Conservation (phyloP, 75 land plant species). For the Isoetes taiwanensis region DNA sequence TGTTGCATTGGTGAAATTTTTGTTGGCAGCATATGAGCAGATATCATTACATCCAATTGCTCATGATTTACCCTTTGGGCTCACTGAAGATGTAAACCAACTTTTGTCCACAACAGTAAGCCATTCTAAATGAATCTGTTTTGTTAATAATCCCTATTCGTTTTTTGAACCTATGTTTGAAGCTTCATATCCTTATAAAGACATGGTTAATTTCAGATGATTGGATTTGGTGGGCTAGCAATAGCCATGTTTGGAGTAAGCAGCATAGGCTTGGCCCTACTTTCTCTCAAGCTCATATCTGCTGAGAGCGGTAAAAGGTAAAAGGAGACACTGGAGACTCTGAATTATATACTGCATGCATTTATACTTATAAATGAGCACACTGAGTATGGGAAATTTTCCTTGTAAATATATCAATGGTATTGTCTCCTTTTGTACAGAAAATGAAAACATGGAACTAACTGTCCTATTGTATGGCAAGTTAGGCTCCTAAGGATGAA, state of each 20-base stretch:
- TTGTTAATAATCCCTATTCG: background rate
- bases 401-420: no score
- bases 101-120: slow-evolving; percentile 15
- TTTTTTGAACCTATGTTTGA: background rate
- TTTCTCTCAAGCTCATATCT: slow-evolving; percentile 5
- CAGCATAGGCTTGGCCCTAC: slow-evolving; percentile 13
- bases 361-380: no score
- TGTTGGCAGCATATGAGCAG: slow-evolving; percentile 6
- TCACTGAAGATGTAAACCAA: slow-evolving; percentile 18
- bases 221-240: slow-evolving; percentile 16
- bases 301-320: no score
- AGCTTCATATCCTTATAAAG: background rate
- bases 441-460: no score
- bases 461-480: no score
- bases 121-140: no score
- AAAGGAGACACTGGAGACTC: no score
- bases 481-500: no score
- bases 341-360: no score
- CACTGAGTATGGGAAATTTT: no score
- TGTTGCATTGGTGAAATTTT: slow-evolving; percentile 3
- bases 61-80: slow-evolving; percentile 13
- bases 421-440: no score
- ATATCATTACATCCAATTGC: slow-evolving; percentile 12
- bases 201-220: slow-evolving; percentile 9
- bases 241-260: slow-evolving; percentile 21